A percentile compares a stretch with the other conserved stretches of the same genome.
These are phyloP conservation scores for Bacidia gigantensis DNA, from an alignment of 495 filamentous ascomycete species.

Conservation along the genomic window DNA sequence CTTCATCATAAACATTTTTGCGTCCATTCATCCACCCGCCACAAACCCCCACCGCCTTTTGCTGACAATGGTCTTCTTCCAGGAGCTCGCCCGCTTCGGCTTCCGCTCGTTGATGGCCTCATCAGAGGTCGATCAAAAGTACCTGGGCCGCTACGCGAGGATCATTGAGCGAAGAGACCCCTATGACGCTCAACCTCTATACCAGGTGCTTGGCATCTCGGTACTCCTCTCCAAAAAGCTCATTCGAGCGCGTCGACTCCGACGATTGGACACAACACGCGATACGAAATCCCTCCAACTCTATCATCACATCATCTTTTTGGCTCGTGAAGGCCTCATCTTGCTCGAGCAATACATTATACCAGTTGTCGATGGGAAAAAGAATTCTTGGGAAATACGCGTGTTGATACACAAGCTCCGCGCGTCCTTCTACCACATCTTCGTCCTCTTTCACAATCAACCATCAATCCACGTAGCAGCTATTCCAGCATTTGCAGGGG, in stretches of 20 bases:
- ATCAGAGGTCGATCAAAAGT: constrained; percentile 94
- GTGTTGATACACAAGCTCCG: constrained; percentile 84
- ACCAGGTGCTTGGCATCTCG: constrained; percentile 80
- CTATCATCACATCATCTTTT: constrained; percentile 83
- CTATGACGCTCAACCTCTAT: constrained; percentile 65
- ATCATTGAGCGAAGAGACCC: constrained; percentile 56
- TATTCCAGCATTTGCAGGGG: constrained; percentile 22
- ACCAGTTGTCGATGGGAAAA: constrained; percentile 46
- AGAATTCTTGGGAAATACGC: constrained; percentile 52
- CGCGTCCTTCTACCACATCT: constrained; percentile 91
- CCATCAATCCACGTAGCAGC: constrained; percentile 39
- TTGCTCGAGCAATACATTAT: constrained; percentile 79
- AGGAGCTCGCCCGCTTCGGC: constrained; percentile 11
- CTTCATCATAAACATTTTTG: not conserved
- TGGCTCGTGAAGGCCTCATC: constrained; percentile 78
- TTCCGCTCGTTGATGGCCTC: constrained; percentile 65
- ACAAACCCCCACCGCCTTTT: not conserved
- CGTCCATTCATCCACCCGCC: not conserved
- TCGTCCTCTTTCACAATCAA: constrained; percentile 86
- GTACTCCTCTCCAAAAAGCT: constrained; percentile 79
- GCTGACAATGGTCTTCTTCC: constrained; percentile 7
- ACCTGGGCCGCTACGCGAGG: constrained; percentile 73
- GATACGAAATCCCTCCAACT: constrained; percentile 69
- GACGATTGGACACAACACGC: constrained; percentile 66
- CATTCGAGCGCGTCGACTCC: constrained; percentile 65